These are phyloP conservation scores for Backusella tuberculispora DNA, from an alignment of 192 early-diverging fungal species.

Conservation along the genomic window DNA sequence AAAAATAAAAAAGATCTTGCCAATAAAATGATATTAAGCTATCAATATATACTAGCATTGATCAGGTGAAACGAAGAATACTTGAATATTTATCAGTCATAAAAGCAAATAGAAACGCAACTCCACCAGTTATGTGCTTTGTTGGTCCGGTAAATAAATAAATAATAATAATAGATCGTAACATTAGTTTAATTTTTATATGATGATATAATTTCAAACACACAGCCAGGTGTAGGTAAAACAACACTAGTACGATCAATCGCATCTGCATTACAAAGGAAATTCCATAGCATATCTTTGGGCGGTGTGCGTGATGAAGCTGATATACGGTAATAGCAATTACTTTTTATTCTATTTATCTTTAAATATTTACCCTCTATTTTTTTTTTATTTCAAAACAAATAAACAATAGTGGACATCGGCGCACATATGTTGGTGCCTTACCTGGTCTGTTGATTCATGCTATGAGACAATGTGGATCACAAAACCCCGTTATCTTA, in stretches of 20 bases:
- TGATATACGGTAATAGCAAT: constrained; percentile 70
- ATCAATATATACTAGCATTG: constrained; percentile 37
- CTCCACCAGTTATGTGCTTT: constrained; percentile 75
- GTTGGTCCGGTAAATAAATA: constrained; percentile 68
- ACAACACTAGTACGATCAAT: constrained; percentile 80
- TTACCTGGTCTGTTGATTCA: constrained; percentile 82
- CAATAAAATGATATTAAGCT: constrained; percentile 32
- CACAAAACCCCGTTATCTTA: constrained; percentile 79
- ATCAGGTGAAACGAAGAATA: constrained; percentile 82
- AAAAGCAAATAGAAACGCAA: constrained; percentile 67
- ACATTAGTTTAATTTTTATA: not conserved
- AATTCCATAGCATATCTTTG: constrained; percentile 83
- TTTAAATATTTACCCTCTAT: not conserved
- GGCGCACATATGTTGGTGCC: constrained; percentile 87
- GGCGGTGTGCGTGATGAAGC: constrained; percentile 89
- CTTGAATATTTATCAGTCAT: constrained; percentile 83
- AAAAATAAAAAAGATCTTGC: no score
- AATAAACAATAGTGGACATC: constrained; percentile 62
- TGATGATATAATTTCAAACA: not conserved
- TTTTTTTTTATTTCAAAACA: constrained; percentile 47
- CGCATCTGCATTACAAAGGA: constrained; percentile 70
- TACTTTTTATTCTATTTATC: constrained; percentile 62
- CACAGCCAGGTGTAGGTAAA: constrained; percentile 68
- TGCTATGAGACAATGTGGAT: constrained; percentile 65
- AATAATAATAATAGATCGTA: constrained; percentile 59